Base-by-base conservation (phyloP, 1,284 basidiomycete species). In the Sporisorium graminicola region DNA sequence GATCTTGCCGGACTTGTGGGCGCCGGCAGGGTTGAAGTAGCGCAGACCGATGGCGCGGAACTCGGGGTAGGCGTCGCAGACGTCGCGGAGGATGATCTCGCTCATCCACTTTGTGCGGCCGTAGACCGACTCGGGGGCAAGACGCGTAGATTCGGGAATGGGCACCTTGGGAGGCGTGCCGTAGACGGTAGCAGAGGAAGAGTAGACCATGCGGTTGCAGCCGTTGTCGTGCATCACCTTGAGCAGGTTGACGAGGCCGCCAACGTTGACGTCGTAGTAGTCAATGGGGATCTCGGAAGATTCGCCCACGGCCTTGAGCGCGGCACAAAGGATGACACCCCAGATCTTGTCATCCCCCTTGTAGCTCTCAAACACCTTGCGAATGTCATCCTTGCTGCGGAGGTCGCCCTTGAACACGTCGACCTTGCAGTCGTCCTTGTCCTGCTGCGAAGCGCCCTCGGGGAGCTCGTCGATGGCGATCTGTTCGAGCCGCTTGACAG, bases 101-200 rank as follows among this genome's bases (percentile, higher is more conserved):
- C 90, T 91, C 92, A 99, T 94, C 73, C 94, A 91, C 87, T 99
- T 99, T 27, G 94, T 97, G 84, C 92, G 92, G 37, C 95, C 97
- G 85, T 99, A 99, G 20, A 93, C 93, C 77, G 94, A 96, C 86
- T 95, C 92, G 2, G 96, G 94, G 83, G 92, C 88, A 68, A 99
- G 87, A 13, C 93, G 92, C 7, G 94, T 95, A 3, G 92, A 90
- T 87, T 99, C 97, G 22, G 95, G 94, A 78, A 99, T 99, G 52
- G 97, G 97, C 65, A 99, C 94, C 64, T 88, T 88, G 51, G 93
- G 91, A 9, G 97, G 97, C 3, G 91, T 95, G 68, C 97, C 97
- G 86, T 99, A 99, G 37, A 99, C 97, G n/a, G 97, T 99, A 2
- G 97, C 97, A 26, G 94, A 97, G 13, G 95, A 98, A 1, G 95